Base-by-base conservation (phyloP, 345 rosid genomes). In the Boechera retrofracta region DNA sequence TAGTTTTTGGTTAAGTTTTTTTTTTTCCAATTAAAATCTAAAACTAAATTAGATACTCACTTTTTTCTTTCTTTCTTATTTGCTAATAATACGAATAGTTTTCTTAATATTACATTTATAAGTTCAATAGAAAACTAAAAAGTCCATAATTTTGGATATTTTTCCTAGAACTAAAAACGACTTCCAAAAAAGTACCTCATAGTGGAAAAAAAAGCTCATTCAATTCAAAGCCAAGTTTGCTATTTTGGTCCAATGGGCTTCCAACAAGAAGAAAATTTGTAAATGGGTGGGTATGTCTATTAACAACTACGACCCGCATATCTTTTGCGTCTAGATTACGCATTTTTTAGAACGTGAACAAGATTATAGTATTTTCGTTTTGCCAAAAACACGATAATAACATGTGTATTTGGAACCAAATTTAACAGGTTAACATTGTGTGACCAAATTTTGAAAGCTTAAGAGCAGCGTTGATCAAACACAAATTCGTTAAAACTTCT, bases 181-280 rank as follows among this genome's bases (percentile, higher is more conserved):
- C 24, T 6, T 31, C 54, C 54, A 8, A 7, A 31, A 56, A 31
- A 56, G 5, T 3, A 57, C 24, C 36, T 29, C 15, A 29, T 29
- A 4, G 26, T 58, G 66, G 54, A 2, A 4, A 2, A 29, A 42
- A 38, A 11, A 16, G 4, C 10, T 29, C 33, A 8, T 6, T 16
- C 55, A 16, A 2, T 32, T 16, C 8, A 33, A 48, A 73, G 24
- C 69, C 31, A 0, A 38, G 31, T 39, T 38, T 38, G 32, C 32
- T 16, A 33, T 53, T 11, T 39, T 53, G 48, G 15, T 44, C 71
- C 47, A 55, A 21, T 74, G 64, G 71, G 77, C 53, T 64, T 54
- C 57, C 10, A 55, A 64, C 12, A 52, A 4, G 26, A 73, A 32
- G 7, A 15, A 48, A 60, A 15, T 18, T 39, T 8, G 24, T 35